Evolutionary conservation across 2,329 filamentous ascomycete genomes (phyloP).

Genomic region (Fusarium nanum): DNA sequence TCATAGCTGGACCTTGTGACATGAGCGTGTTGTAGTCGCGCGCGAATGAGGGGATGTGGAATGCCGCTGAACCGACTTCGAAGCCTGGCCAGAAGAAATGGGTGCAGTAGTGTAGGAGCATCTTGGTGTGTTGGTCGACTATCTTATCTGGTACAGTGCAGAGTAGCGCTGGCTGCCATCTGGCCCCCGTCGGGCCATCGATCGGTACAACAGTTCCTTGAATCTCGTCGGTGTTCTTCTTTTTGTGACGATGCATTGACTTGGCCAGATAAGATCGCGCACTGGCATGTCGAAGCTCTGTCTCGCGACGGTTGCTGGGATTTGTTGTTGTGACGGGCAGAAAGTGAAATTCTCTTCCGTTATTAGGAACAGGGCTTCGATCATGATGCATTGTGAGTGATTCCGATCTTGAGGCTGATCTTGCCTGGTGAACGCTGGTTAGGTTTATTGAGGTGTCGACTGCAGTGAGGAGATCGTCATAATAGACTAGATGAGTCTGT

Average conservation of each 20-base stretch:
- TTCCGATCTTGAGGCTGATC: rapidly evolving
- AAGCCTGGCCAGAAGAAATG: slow-evolving; percentile 22
- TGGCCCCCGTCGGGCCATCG: too few relatives aligned
- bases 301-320: neutral
- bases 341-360: neutral
- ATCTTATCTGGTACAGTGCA: neutral
- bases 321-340: neutral
- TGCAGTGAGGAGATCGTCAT: neutral
- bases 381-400: rapidly evolving
- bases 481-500: neutral
- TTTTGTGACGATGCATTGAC: neutral
- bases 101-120: slow-evolving; percentile 17
- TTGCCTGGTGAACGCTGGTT: neutral
- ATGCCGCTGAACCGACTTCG: neutral
- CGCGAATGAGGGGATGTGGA: slow-evolving; percentile 10
- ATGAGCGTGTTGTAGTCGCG: slow-evolving; percentile 8
- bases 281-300: slow-evolving; percentile 16
- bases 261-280: slow-evolving; percentile 14
- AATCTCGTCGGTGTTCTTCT: rapidly evolving
- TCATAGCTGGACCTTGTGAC: slow-evolving; percentile 10
- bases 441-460: neutral
- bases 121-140: slow-evolving; percentile 5
- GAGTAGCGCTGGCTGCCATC: neutral
- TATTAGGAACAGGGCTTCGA: rapidly evolving
- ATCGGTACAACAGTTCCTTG: neutral